Evolutionary conservation across 495 filamentous ascomycete genomes (phyloP).

Genomic region (Tuber umbilicatum): DNA sequence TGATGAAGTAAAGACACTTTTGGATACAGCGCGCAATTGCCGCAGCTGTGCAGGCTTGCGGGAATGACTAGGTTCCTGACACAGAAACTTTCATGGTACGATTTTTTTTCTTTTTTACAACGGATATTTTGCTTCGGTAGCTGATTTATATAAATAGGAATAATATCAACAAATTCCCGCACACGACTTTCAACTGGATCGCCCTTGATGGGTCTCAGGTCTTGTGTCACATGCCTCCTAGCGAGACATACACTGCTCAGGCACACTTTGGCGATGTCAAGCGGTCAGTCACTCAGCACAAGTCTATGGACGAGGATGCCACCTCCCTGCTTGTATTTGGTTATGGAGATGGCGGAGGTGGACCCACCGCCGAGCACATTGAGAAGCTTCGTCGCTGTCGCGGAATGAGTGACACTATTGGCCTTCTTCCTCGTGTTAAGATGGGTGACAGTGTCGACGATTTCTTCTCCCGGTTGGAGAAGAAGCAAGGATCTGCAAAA

Average conservation of each 20-base stretch:
- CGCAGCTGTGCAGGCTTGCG: constrained; percentile 81
- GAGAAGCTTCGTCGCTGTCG: constrained; percentile 94
- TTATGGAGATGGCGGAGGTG: constrained; percentile 92
- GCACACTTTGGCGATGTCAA: constrained; percentile 94
- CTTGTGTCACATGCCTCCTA: constrained; percentile 90
- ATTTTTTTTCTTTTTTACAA: background rate
- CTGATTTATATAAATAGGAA: constrained; percentile 50
- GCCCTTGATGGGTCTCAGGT: constrained; percentile 91
- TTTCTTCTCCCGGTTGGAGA: constrained; percentile 80
- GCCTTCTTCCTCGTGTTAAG: constrained; percentile 74
- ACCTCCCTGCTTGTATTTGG: constrained; percentile 88
- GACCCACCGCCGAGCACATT: constrained; percentile 85
- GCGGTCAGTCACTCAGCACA: constrained; percentile 84
- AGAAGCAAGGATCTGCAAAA: constrained; percentile 60
- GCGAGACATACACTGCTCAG: constrained; percentile 77
- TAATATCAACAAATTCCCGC: constrained; percentile 98
- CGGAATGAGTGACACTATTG: constrained; percentile 81
- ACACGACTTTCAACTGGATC: constrained; percentile 98
- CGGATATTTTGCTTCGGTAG: constrained; percentile 35
- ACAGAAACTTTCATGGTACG: constrained; percentile 78
- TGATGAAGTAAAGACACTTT: constrained; percentile 63
- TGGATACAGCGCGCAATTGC: constrained; percentile 89
- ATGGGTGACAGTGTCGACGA: constrained; percentile 93
- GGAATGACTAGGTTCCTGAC: constrained; percentile 96
- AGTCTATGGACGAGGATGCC: constrained; percentile 83